A percentile compares a stretch with the other conserved stretches of the same genome.
These are phyloP conservation scores for Bacidia gigantensis DNA, from an alignment of 495 filamentous ascomycete species.

Conservation along the genomic window DNA sequence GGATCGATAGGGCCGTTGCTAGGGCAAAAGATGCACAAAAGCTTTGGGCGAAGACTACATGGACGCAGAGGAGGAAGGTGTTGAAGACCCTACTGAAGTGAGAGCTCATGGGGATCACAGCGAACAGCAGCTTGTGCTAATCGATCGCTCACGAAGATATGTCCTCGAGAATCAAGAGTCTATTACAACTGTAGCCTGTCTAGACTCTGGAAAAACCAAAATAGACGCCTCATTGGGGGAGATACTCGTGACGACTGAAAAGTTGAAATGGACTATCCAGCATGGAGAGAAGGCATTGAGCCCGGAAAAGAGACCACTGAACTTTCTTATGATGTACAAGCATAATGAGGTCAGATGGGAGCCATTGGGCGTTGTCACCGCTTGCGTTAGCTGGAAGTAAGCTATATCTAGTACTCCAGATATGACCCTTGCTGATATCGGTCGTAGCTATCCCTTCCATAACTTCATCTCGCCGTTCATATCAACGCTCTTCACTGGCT, in stretches of 20 bases:
- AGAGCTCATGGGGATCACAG: constrained; percentile 12
- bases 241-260: constrained; percentile 84
- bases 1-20: constrained; percentile 67
- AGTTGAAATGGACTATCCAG: constrained; percentile 84
- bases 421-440: background rate
- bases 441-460: constrained; percentile 50
- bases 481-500: constrained; percentile 82
- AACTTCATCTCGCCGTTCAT: constrained; percentile 89
- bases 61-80: constrained; percentile 63
- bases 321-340: constrained; percentile 92
- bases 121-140: background rate
- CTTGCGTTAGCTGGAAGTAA: constrained; percentile 93
- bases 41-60: constrained; percentile 69
- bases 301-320: constrained; percentile 59
- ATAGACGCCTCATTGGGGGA: constrained; percentile 88
- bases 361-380: constrained; percentile 82
- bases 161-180: constrained; percentile 81
- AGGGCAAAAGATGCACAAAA: constrained; percentile 61
- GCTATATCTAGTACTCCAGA: background rate
- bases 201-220: constrained; percentile 96
- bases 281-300: constrained; percentile 76
- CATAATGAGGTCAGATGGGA: constrained; percentile 83
- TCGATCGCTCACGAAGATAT: constrained; percentile 29
- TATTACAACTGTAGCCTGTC: constrained; percentile 72
- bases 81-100: constrained; percentile 69